These are phyloP conservation scores for Phylloporus rhodoxanthus DNA, from an alignment of 768 basidiomycete species.

Conservation along the genomic window DNA sequence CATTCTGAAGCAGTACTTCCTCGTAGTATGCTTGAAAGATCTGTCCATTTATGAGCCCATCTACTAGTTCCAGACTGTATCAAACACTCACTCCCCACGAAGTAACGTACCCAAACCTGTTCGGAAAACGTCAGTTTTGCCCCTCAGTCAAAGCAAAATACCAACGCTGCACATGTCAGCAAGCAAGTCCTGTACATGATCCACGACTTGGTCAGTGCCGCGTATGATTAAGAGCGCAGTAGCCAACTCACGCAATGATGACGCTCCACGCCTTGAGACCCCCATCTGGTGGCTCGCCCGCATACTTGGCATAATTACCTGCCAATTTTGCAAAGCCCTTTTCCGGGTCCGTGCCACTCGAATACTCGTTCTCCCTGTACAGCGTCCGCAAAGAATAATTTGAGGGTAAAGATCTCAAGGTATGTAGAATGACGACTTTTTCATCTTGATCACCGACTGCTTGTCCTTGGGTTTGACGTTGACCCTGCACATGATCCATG, in stretches of 20 bases:
- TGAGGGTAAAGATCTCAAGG: not conserved
- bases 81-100: constrained; percentile 62
- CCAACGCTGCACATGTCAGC: constrained; percentile 39
- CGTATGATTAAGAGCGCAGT: not conserved
- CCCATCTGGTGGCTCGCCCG: constrained; percentile 23
- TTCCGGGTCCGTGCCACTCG: constrained; percentile 3
- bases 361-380: not conserved
- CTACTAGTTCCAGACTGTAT: not conserved
- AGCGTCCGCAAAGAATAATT: constrained; percentile 4
- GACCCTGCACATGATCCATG: constrained; percentile 1
- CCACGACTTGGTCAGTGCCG: not conserved
- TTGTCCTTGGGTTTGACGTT: not conserved
- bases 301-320: constrained; percentile 12
- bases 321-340: not conserved
- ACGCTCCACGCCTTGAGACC: constrained; percentile 29
- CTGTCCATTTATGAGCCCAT: constrained; percentile 28
- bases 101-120: constrained; percentile 64
- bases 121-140: not conserved
- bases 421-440: no score
- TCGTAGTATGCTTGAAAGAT: constrained; percentile 73
- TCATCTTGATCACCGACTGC: not conserved
- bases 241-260: constrained; percentile 16
- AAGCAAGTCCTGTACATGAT: constrained; percentile 10
- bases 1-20: constrained; percentile 40
- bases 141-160: not conserved